Evolutionary conservation across 2,329 filamentous ascomycete species (phyloP).

Genomic region (Fusarium bactridioides): DNA sequence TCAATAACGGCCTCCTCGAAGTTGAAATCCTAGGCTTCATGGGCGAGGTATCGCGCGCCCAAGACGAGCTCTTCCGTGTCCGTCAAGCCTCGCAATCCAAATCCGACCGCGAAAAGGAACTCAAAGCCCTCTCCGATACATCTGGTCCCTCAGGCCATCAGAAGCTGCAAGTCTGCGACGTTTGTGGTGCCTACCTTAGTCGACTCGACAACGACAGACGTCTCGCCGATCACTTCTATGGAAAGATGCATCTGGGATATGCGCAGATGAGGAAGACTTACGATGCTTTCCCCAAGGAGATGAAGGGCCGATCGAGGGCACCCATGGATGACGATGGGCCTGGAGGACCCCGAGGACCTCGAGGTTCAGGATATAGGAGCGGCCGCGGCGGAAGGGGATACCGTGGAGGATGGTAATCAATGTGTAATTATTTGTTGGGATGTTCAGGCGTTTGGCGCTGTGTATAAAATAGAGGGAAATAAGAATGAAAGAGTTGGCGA

Average conservation of each 20-base stretch:
- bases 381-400: conserved; percentile 60
- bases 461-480: conserved; percentile 25
- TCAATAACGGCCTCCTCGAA: conserved; percentile 84
- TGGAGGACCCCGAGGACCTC: conserved; percentile 58
- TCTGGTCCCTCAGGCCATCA: conserved; percentile 93
- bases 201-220: conserved; percentile 93
- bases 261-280: conserved; percentile 97
- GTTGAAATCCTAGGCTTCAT: conserved; percentile 85
- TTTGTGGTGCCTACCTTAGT: conserved; percentile 93
- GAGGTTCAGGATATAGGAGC: conserved; percentile 63
- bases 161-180: conserved; percentile 98
- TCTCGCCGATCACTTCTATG: conserved; percentile 96
- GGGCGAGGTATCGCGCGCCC: conserved; percentile 79
- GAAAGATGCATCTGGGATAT: conserved; percentile 99
- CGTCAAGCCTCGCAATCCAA: conserved; percentile 82
- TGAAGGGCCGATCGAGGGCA: conserved; percentile 75
- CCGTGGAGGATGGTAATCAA: conserved; percentile 56
- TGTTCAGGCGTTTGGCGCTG: conserved; percentile 35
- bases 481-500: conserved; percentile 3
- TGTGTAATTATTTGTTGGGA: not conserved
- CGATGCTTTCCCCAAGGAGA: conserved; percentile 85
- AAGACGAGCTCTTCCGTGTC: conserved; percentile 88
- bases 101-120: conserved; percentile 82
- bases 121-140: conserved; percentile 91
- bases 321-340: conserved; percentile 59